A percentile compares a stretch with the other conserved stretches of the same genome.
These are phyloP conservation scores for Boletus speciosus DNA, from an alignment of 768 basidiomycete species.

Conservation along the genomic window DNA sequence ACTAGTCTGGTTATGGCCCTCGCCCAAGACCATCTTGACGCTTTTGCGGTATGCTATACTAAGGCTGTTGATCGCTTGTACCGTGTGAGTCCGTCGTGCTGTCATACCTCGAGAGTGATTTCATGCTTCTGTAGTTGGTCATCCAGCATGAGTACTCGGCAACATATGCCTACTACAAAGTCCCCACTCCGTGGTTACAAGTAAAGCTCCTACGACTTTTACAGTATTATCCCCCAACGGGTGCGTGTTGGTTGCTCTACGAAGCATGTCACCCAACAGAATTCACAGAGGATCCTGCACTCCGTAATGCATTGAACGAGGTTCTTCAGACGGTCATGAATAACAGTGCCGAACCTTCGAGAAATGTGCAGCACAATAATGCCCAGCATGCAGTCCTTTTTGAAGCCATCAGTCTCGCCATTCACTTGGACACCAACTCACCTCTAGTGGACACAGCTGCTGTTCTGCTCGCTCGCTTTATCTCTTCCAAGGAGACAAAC, in stretches of 20 bases:
- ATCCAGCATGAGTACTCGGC: constrained; percentile 86
- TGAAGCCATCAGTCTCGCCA: constrained; percentile 94
- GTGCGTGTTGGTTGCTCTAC: constrained; percentile 40
- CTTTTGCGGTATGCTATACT: constrained; percentile 88
- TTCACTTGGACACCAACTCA: constrained; percentile 91
- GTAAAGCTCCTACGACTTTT: constrained; percentile 90
- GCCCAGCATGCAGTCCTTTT: constrained; percentile 98
- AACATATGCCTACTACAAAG: constrained; percentile 96
- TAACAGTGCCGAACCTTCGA: constrained; percentile 83
- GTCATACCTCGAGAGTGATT: neutral
- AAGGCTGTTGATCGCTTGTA: constrained; percentile 90
- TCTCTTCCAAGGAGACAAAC: constrained; percentile 97
- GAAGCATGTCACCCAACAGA: constrained; percentile 4
- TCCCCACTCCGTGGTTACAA: constrained; percentile 96
- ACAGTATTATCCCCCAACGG: constrained; percentile 95
- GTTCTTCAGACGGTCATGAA: constrained; percentile 90
- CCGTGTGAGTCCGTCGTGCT: constrained; percentile 47
- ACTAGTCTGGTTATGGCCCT: constrained; percentile 91
- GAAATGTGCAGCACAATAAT: constrained; percentile 98
- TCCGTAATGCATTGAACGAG: constrained; percentile 71
- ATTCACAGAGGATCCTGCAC: constrained; percentile 74
- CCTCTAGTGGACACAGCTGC: constrained; percentile 86
- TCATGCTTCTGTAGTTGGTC: constrained; percentile 56
- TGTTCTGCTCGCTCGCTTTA: constrained; percentile 89
- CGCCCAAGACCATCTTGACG: constrained; percentile 90